Percentiles rank a stretch among this genome's conserved stretches.
Conservation (phyloP, 192 early-diverging fungal species). For the Coemansia sp. region DNA sequence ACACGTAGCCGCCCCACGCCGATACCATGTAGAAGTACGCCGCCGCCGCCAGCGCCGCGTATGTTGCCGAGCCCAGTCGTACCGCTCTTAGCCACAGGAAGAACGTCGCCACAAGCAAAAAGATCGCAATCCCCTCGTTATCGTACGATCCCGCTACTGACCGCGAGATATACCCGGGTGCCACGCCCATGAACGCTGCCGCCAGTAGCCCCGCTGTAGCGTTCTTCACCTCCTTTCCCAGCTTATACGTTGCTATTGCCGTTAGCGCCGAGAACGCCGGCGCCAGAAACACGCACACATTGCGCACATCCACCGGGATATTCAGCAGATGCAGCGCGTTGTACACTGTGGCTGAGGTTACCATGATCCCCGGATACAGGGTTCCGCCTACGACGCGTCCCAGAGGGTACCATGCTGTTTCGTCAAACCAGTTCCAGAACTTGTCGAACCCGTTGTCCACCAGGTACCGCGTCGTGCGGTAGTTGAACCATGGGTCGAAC, state of each 20-base stretch:
- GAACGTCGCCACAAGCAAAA: conserved; percentile 96
- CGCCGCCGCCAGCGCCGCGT: conserved; percentile 79
- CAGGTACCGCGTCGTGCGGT: conserved; percentile 89
- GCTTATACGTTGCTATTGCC: conserved; percentile 91
- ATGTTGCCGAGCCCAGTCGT: conserved; percentile 91
- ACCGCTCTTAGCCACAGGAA: conserved; percentile 98
- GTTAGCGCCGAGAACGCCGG: conserved; percentile 96
- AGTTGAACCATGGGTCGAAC: conserved; percentile 99
- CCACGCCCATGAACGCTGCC: conserved; percentile 97
- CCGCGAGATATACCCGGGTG: conserved; percentile 99
- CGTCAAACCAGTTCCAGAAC: conserved; percentile 99
- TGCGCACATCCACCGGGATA: conserved; percentile 96
- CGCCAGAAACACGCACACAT: conserved; percentile 97
- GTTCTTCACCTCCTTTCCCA: conserved; percentile 92
- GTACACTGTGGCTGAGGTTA: conserved; percentile 93
- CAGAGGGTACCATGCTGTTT: conserved; percentile 97
- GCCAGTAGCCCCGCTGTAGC: conserved; percentile 92
- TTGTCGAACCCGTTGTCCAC: conserved; percentile 95
- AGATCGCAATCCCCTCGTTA: conserved; percentile 99
- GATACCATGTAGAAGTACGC: conserved; percentile 99
- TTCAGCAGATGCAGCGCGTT: conserved; percentile 91
- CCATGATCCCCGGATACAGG: conserved; percentile 99
- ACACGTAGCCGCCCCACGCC: conserved; percentile 99
- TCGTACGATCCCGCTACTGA: conserved; percentile 99
- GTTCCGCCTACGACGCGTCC: conserved; percentile 99